Evolutionary conservation across 2,329 filamentous ascomycete genomes (phyloP), one percentile per base, ranked within the genome.

Genomic region (Fonsecaea nubica): DNA sequence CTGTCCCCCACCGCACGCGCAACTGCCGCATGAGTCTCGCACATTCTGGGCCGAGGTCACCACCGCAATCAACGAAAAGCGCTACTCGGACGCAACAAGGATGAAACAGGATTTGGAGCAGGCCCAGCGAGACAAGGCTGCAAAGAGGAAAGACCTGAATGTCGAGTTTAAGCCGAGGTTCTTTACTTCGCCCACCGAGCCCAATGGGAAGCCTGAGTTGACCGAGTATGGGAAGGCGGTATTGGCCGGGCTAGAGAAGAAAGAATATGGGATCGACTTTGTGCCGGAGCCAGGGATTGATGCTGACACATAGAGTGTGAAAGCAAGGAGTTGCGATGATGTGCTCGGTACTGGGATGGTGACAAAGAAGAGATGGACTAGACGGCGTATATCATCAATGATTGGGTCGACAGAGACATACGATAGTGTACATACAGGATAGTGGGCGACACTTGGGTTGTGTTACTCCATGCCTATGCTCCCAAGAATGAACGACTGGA

Each of bases 61-160:
- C 18, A 85, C 91, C 60, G 92, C 93, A 40, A 98, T 99, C 75
- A 78, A 87, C 25, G 82, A 88, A 68, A 96, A 93, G 79, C 92
- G 96, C 76, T 99, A 89, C 78, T 86, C 86, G 50, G 88, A 90
- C 70, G 95, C 95, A 7, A 99, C 95, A 25, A 87, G 86, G 21
- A 82, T 95, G 69, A 99, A 99, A 82, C 88, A 92, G 67, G 92
- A 96, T 74, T 87, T 99, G 10, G 95, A 99, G 78, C 95, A 99
- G 78, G 84, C 85, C 52, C 95, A 99, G 80, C 86, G 95, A 36
- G 87, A 91, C 74, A 94, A 92, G 80, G 93, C 92, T 1, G 88
- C 92, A 30, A 88, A 94, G 76, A 85, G 95, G 52, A 90, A 94
- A 76, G 84, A 85, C 53, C 85, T 85, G 13, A 86, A 88, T 12